Percentiles rank a stretch among this genome's conserved stretches.
These are phyloP conservation scores for Cladosporium sp. DNA, from an alignment of 2,329 filamentous ascomycete species.

Conservation along the genomic window DNA sequence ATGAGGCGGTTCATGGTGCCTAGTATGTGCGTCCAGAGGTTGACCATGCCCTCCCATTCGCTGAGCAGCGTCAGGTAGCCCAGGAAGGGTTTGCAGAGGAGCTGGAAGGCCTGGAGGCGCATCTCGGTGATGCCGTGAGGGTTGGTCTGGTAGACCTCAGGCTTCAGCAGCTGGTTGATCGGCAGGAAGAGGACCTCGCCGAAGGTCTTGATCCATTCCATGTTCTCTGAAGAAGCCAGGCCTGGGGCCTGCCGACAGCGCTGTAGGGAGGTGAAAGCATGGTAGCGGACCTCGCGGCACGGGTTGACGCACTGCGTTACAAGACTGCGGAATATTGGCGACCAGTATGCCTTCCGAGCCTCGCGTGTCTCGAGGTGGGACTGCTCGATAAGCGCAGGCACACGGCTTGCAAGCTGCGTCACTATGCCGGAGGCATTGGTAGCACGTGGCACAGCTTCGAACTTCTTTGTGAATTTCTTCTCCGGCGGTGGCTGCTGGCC, in stretches of 20 bases:
- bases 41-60: constrained; percentile 81
- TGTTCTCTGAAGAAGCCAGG: constrained; percentile 73
- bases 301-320: constrained; percentile 90
- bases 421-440: constrained; percentile 76
- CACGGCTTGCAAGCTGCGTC: constrained; percentile 72
- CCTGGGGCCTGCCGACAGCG: constrained; percentile 78
- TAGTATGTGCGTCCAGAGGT: constrained; percentile 86
- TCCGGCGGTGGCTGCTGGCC: constrained; percentile 21
- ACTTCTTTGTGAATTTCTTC: constrained; percentile 47
- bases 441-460: constrained; percentile 68
- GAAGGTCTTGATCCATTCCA: constrained; percentile 87
- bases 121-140: constrained; percentile 93
- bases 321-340: constrained; percentile 83
- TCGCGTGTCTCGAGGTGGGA: constrained; percentile 67
- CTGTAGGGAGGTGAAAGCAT: constrained; percentile 81
- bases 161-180: constrained; percentile 79
- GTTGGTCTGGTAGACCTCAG: constrained; percentile 88
- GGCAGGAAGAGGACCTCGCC: constrained; percentile 88
- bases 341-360: constrained; percentile 98
- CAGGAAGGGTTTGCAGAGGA: constrained; percentile 91
- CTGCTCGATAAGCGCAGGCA: constrained; percentile 81
- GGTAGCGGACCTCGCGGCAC: constrained; percentile 83
- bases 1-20: constrained; percentile 93
- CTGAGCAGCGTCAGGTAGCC: constrained; percentile 83
- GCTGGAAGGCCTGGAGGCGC: constrained; percentile 78